phyloP scores from a whole-genome alignment of 2,329 filamentous ascomycete genomes.

The Pseudodiploospora longispora region DNA sequence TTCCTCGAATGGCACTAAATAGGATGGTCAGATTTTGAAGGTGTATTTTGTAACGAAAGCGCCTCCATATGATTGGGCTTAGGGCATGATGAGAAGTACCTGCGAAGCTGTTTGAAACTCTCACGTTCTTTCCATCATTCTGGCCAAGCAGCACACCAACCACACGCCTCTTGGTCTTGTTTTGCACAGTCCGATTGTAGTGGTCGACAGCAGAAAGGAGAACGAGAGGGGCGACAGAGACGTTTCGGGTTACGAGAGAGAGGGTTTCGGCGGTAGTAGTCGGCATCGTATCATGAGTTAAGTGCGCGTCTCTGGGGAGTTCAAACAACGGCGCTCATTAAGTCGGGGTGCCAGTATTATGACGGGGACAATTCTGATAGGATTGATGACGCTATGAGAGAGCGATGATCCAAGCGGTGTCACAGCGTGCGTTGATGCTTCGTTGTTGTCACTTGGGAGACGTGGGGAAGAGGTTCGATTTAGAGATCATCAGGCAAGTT shows the following conservation, averaged over 20 bases:
- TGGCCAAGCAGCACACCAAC: conserved; percentile 92
- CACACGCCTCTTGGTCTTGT: conserved; percentile 77
- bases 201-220: conserved; percentile 97
- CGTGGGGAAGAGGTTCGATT: background rate
- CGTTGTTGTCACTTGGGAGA: background rate
- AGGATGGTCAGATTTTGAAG: background rate
- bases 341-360: conserved; percentile 5
- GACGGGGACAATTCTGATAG: conserved; percentile 1
- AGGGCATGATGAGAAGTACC: conserved; percentile 43
- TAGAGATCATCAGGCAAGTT: background rate
- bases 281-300: conserved; percentile 67
- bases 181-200: conserved; percentile 86
- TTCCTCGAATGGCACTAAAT: conserved; percentile 89
- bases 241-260: conserved; percentile 86
- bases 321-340: background rate
- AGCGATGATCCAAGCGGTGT: background rate
- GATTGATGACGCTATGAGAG: background rate
- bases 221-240: conserved; percentile 94
- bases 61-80: background rate
- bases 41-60: too few species aligned
- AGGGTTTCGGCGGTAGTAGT: conserved; percentile 94
- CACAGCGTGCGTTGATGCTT: background rate
- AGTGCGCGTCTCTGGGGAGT: background rate
- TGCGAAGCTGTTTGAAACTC: conserved; percentile 98
- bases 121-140: conserved; percentile 91